Evolutionary conservation across 768 basidiomycete genomes (phyloP).

Genomic region (Mycena floridula): DNA sequence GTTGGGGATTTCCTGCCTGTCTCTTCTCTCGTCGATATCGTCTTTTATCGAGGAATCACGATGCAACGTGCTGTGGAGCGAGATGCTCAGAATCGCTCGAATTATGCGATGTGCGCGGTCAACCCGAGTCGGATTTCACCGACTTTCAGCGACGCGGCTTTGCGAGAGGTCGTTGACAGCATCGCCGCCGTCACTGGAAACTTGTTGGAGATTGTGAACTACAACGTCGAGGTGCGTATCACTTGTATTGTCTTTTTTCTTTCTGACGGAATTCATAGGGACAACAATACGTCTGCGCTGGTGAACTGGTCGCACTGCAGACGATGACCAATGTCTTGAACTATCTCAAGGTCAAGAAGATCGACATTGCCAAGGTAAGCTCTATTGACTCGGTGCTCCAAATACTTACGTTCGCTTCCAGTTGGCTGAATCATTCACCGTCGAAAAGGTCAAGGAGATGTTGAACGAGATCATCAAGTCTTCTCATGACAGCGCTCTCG

Average conservation of each 20-base stretch:
- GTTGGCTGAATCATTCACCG: constrained; percentile 81
- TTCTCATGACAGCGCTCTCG: constrained; percentile 68
- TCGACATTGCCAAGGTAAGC: constrained; percentile 81
- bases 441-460: constrained; percentile 97
- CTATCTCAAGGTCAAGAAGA: constrained; percentile 93
- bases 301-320: constrained; percentile 89
- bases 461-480: constrained; percentile 85
- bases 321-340: constrained; percentile 95
- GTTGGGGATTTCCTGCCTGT: constrained; percentile 96
- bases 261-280: constrained; percentile 45
- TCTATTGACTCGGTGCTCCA: background rate
- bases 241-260: background rate
- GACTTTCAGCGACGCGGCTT: constrained; percentile 89
- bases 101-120: constrained; percentile 99
- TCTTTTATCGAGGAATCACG: constrained; percentile 99
- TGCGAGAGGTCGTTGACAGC: constrained; percentile 94
- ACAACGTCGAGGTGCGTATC: constrained; percentile 76
- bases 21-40: constrained; percentile 92
- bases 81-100: constrained; percentile 86
- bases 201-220: constrained; percentile 97
- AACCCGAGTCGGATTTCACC: constrained; percentile 94
- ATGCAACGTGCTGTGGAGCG: constrained; percentile 99
- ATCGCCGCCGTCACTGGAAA: constrained; percentile 73
- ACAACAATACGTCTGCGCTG: constrained; percentile 99
- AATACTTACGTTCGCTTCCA: constrained; percentile 22